phyloP scores from a whole-genome alignment of 495 filamentous ascomycete species.

The Tuber umbilicatum region DNA sequence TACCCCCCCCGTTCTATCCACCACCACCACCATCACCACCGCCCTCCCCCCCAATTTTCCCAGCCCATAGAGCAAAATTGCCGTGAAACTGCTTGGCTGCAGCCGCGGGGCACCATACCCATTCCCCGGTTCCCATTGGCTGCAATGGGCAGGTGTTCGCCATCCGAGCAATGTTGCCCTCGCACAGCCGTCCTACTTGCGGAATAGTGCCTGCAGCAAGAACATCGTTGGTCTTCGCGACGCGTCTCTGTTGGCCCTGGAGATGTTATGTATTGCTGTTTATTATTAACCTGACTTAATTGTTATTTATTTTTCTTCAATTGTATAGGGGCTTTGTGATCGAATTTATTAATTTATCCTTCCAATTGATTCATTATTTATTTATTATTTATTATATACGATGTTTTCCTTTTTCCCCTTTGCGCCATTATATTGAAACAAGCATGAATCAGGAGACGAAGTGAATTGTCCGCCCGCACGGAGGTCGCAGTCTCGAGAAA shows the following conservation, averaged over 20 bases:
- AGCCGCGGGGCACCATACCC: slow-evolving; percentile 37
- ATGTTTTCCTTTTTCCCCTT: slow-evolving; percentile 25
- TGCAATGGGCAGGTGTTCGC: slow-evolving; percentile 40
- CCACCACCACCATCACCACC: background rate
- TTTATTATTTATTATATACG: slow-evolving; percentile 32
- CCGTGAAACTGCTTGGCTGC: slow-evolving; percentile 40
- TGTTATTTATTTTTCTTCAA: background rate
- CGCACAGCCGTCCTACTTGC: slow-evolving; percentile 36
- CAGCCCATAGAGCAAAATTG: slow-evolving; percentile 35
- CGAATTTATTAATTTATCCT: slow-evolving; percentile 32
- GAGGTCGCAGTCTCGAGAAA: slow-evolving; percentile 1
- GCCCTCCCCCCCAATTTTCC: slow-evolving; percentile 35
- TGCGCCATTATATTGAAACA: slow-evolving; percentile 33
- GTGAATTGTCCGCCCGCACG: background rate
- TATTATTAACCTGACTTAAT: background rate
- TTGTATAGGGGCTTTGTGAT: background rate
- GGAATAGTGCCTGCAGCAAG: slow-evolving; percentile 38
- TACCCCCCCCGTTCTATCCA: background rate
- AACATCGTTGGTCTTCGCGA: slow-evolving; percentile 40
- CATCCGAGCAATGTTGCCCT: slow-evolving; percentile 33
- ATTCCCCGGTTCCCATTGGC: slow-evolving; percentile 42
- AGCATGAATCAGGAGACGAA: slow-evolving; percentile 34
- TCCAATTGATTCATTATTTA: slow-evolving; percentile 23
- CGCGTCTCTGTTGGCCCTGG: slow-evolving; percentile 31
- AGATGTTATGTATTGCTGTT: background rate